Conservation (phyloP, 768 basidiomycete genomes). For the Solioccasus polychromus region DNA sequence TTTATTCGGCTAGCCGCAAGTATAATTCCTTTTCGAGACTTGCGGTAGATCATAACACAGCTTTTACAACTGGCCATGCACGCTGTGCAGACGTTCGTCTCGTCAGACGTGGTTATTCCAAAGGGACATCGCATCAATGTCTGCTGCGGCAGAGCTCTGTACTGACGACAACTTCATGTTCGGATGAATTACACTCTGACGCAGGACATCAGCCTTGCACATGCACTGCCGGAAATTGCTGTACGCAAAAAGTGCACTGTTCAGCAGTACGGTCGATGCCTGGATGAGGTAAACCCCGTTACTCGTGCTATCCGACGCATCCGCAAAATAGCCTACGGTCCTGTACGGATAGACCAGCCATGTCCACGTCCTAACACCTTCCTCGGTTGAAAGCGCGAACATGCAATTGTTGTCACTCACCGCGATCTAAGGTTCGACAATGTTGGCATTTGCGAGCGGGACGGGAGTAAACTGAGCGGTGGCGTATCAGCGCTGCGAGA, state of each 20-base stretch:
- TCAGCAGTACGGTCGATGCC: conserved; percentile 44
- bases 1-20: too few species aligned
- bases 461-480: conserved; percentile 48
- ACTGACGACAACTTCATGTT: conserved; percentile 40
- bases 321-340: conserved; percentile 52
- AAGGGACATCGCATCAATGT: conserved; percentile 50
- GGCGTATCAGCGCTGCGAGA: background rate
- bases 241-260: background rate
- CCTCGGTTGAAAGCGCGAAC: conserved; percentile 50
- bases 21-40: too few species aligned
- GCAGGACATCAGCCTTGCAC: background rate
- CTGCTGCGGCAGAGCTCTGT: conserved; percentile 34
- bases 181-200: conserved; percentile 39
- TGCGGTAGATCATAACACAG: too few species aligned
- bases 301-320: conserved; percentile 35
- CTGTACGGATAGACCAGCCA: conserved; percentile 60
- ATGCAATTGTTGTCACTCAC: conserved; percentile 36
- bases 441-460: conserved; percentile 43
- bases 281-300: conserved; percentile 59
- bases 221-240: too few species aligned
- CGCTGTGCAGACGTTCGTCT: too few species aligned
- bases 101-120: conserved; percentile 47
- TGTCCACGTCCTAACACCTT: conserved; percentile 55
- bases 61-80: too few species aligned
- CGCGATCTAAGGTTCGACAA: conserved; percentile 49